Evolutionary conservation across 768 basidiomycete species (phyloP).

Genomic region (Boletus pseudopeckii): DNA sequence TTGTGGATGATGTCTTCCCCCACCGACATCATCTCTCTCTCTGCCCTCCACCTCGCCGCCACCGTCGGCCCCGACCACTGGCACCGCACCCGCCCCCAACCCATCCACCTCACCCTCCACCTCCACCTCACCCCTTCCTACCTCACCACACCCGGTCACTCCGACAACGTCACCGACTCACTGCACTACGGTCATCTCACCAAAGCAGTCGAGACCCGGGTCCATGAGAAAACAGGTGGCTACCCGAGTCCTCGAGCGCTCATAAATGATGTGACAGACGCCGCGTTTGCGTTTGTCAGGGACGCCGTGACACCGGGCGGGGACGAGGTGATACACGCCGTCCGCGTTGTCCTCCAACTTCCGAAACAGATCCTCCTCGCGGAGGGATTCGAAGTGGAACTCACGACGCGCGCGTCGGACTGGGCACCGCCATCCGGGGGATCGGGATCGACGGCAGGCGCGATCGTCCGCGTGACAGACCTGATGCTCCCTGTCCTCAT

Average conservation of each 20-base stretch:
- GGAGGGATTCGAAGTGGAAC: slow-evolving; percentile 39
- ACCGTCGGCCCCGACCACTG: slow-evolving; percentile 51
- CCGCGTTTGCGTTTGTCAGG: slow-evolving; percentile 39
- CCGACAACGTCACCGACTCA: slow-evolving; percentile 53
- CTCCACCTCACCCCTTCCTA: slow-evolving; percentile 40
- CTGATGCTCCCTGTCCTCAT: slow-evolving; percentile 56
- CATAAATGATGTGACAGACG: slow-evolving; percentile 34
- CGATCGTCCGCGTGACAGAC: slow-evolving; percentile 42
- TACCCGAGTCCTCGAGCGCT: slow-evolving; percentile 34
- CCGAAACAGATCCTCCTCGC: slow-evolving; percentile 55
- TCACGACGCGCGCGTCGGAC: slow-evolving; percentile 20
- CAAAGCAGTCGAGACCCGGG: slow-evolving; percentile 41
- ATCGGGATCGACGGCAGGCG: not conserved
- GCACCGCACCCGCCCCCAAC: slow-evolving; percentile 46
- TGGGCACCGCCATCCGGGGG: not conserved
- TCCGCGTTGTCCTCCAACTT: slow-evolving; percentile 42
- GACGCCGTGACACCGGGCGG: slow-evolving; percentile 17
- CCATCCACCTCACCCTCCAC: slow-evolving; percentile 46
- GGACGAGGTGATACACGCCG: slow-evolving; percentile 17
- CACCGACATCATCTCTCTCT: slow-evolving; percentile 45
- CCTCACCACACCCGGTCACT: slow-evolving; percentile 42
- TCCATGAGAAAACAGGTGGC: slow-evolving; percentile 11
- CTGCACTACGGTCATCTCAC: slow-evolving; percentile 65
- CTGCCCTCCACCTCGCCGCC: slow-evolving; percentile 39
- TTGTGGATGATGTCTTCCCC: not conserved